phyloP scores from a whole-genome alignment of 768 basidiomycete species.

The Amanita fuliginea region DNA sequence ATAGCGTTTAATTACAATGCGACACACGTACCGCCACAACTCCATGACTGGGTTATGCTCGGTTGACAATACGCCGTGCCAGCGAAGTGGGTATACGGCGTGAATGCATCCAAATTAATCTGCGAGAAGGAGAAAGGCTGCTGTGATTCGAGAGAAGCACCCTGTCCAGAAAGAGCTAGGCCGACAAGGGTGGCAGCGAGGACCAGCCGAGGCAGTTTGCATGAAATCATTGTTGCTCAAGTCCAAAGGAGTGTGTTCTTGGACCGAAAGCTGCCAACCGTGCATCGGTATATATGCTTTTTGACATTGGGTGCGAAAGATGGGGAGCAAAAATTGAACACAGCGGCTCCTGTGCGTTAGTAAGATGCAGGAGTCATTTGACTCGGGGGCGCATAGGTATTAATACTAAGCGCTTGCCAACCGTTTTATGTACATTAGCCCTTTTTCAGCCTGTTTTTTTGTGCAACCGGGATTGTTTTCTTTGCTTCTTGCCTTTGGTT shows the following conservation, averaged over 20 bases:
- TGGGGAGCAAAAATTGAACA: too few relatives aligned
- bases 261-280: too few relatives aligned
- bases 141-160: background rate
- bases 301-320: too few relatives aligned
- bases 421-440: too few relatives aligned
- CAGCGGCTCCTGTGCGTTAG: too few relatives aligned
- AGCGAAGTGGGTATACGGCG: constrained; percentile 37
- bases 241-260: background rate
- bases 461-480: too few relatives aligned
- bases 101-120: constrained; percentile 32
- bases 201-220: background rate
- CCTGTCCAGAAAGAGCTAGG: background rate
- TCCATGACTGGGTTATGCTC: constrained; percentile 31
- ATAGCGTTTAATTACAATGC: background rate
- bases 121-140: constrained; percentile 24
- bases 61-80: constrained; percentile 41
- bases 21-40: constrained; percentile 33
- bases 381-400: too few relatives aligned
- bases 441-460: too few relatives aligned
- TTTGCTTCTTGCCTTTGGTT: too few relatives aligned
- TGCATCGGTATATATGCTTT: too few relatives aligned
- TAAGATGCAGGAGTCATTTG: too few relatives aligned
- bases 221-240: background rate
- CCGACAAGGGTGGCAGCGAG: background rate
- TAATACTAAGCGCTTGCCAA: too few relatives aligned